Conservation (phyloP, 495 filamentous ascomycete genomes). For the Lasiosphaeria miniovina region DNA sequence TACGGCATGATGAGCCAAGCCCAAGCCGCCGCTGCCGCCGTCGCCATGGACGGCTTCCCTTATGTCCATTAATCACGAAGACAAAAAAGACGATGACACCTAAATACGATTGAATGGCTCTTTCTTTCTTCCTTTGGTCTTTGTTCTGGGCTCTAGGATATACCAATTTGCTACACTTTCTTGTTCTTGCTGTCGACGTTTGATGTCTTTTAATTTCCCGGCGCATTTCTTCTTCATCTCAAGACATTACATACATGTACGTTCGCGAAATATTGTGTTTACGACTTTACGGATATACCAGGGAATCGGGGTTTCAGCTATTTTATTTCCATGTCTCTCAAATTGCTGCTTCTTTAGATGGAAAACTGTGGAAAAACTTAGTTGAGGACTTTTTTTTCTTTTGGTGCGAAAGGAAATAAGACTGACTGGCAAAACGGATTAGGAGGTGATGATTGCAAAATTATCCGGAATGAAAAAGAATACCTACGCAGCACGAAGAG, state of each 20-base stretch:
- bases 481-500: not conserved
- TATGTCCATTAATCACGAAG: conserved; percentile 18
- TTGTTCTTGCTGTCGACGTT: not conserved
- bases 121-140: not conserved
- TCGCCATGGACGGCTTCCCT: conserved; percentile 22
- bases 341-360: too few species aligned
- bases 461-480: not conserved
- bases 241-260: not conserved
- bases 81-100: not conserved
- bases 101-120: not conserved
- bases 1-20: conserved; percentile 26
- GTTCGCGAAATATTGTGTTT: not conserved
- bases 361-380: too few species aligned
- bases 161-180: too few species aligned
- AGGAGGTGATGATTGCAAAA: not conserved
- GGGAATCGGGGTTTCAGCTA: not conserved
- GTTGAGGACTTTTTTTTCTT: too few species aligned
- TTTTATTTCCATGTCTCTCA: too few species aligned
- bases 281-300: conserved; percentile 1
- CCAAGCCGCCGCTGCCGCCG: conserved; percentile 16
- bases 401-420: too few species aligned
- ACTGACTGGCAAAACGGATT: not conserved
- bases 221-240: not conserved
- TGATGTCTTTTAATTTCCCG: not conserved
- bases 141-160: not conserved